These are phyloP conservation scores for Talaromyces ruber DNA, from an alignment of 495 filamentous ascomycete genomes.

Conservation along the genomic window DNA sequence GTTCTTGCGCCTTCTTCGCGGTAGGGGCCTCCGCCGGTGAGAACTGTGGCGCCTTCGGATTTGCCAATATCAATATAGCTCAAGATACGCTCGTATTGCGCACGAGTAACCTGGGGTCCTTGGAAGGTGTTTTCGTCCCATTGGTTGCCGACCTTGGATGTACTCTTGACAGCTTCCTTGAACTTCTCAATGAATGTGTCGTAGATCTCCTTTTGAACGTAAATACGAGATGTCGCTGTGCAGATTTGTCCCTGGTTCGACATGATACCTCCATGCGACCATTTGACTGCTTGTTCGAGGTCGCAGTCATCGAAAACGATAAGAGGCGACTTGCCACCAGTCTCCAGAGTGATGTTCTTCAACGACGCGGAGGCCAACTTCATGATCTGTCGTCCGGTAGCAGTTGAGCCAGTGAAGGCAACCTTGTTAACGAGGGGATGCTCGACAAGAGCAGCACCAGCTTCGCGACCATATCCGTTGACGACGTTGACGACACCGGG, in stretches of 20 bases:
- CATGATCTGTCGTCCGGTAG: conserved; percentile 85
- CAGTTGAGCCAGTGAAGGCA: conserved; percentile 83
- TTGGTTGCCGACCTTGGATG: conserved; percentile 72
- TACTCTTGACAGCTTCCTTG: conserved; percentile 53
- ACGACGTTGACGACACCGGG: conserved; percentile 86
- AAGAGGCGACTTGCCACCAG: conserved; percentile 82
- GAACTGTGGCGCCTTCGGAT: conserved; percentile 71
- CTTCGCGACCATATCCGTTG: conserved; percentile 72
- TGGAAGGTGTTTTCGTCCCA: conserved; percentile 71
- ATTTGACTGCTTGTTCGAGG: conserved; percentile 70
- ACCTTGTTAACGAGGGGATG: conserved; percentile 80
- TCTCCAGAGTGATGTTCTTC: conserved; percentile 94
- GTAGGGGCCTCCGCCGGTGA: conserved; percentile 61
- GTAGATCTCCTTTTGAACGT: conserved; percentile 69
- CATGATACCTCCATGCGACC: conserved; percentile 71
- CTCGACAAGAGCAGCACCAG: conserved; percentile 71
- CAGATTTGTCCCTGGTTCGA: conserved; percentile 86
- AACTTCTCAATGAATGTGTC: conserved; percentile 67
- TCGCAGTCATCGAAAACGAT: conserved; percentile 82
- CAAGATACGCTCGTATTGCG: conserved; percentile 78
- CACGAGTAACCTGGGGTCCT: conserved; percentile 80
- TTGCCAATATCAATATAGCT: conserved; percentile 70
- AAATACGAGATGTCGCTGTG: conserved; percentile 71
- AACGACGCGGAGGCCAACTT: conserved; percentile 77
- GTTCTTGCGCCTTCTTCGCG: conserved; percentile 38